These are phyloP conservation scores for Patellifolia procumbens DNA, from an alignment of 179 eudicot genomes.

Conservation along the genomic window DNA sequence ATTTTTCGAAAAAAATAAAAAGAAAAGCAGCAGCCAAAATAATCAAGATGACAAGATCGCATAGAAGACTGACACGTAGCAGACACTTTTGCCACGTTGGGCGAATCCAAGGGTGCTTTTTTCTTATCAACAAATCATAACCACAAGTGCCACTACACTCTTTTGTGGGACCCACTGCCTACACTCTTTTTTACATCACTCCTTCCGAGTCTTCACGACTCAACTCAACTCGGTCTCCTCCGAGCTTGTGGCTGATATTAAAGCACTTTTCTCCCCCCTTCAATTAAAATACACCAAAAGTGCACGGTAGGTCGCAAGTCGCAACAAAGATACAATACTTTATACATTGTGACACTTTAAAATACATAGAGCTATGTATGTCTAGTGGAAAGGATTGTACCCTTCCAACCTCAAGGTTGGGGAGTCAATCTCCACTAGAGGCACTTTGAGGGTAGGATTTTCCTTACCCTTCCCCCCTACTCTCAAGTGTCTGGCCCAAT, in stretches of 20 bases:
- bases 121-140: not conserved
- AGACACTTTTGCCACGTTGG: slow-evolving; percentile 30
- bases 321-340: no score
- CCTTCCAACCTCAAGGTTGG: no score
- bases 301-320: slow-evolving; percentile 27
- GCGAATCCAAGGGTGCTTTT: slow-evolving; percentile 15
- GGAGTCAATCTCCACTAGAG: no score
- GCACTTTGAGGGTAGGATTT: no score
- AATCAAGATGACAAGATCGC: slow-evolving; percentile 1
- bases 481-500: no score
- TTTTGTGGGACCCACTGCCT: slow-evolving; percentile 6
- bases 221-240: slow-evolving; percentile 26
- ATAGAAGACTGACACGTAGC: slow-evolving; percentile 20
- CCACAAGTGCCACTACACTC: not conserved
- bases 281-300: slow-evolving; percentile 32
- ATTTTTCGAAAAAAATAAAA: not conserved
- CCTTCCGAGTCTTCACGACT: slow-evolving; percentile 1
- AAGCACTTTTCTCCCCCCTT: not conserved
- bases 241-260: slow-evolving; percentile 44
- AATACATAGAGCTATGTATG: slow-evolving; percentile 39
- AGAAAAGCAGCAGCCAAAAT: slow-evolving; percentile 9
- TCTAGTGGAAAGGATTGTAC: no score
- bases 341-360: no score
- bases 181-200: not conserved
- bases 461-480: no score